phyloP scores from a whole-genome alignment of 2,329 filamentous ascomycete species.

The Fusarium sp. region DNA sequence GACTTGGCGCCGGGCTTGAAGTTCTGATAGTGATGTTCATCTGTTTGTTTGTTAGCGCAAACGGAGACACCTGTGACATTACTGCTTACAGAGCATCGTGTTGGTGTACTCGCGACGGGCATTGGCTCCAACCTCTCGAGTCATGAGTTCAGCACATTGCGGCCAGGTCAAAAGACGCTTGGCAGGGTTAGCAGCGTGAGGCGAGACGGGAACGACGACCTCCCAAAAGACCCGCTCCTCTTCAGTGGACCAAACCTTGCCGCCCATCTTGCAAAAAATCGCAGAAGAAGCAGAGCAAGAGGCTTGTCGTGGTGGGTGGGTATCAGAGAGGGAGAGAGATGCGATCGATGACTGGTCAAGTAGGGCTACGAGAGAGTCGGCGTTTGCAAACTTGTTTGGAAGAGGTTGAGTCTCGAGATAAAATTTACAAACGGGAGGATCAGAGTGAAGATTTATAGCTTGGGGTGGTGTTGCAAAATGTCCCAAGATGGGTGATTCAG shows the following conservation, averaged over 20 bases:
- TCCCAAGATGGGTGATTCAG: conserved; percentile 42
- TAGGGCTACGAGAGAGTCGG: neutral
- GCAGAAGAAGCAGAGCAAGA: neutral
- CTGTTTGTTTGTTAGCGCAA: conserved; percentile 45
- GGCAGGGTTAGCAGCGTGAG: conserved; percentile 45
- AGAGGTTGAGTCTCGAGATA: conserved; percentile 11
- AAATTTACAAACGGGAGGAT: neutral
- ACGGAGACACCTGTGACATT: neutral
- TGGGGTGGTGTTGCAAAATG: neutral
- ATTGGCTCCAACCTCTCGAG: conserved; percentile 47
- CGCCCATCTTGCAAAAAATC: conserved; percentile 56
- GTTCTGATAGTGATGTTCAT: conserved; percentile 61
- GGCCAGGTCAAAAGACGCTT: conserved; percentile 51
- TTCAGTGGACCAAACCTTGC: conserved; percentile 60
- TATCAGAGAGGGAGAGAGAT: neutral
- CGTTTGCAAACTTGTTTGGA: conserved; percentile 22
- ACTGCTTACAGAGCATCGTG: conserved; percentile 51
- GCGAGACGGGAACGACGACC: conserved; percentile 52
- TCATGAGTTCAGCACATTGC: conserved; percentile 54
- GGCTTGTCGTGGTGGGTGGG: neutral
- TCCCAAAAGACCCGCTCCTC: conserved; percentile 66
- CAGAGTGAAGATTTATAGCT: conserved; percentile 34
- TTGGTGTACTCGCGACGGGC: conserved; percentile 55
- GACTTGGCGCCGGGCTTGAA: conserved; percentile 52
- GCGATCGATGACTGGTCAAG: neutral